These are phyloP conservation scores for Mycena capillaripes DNA, from an alignment of 768 basidiomycete species.

Conservation along the genomic window DNA sequence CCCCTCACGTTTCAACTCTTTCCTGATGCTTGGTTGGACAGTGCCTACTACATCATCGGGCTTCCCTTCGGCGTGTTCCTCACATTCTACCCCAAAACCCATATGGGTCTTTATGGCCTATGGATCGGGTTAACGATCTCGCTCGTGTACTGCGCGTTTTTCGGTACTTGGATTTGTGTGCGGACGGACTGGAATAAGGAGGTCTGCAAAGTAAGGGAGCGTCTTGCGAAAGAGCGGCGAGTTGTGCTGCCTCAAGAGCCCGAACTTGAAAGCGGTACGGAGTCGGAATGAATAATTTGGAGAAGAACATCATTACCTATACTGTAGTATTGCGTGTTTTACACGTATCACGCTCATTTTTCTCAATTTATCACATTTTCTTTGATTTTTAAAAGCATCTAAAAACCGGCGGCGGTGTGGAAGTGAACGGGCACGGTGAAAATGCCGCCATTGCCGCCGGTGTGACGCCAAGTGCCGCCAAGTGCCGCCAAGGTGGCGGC, in stretches of 20 bases:
- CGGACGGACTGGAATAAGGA: not conserved
- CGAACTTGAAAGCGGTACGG: too few species aligned
- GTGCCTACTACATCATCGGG: not conserved
- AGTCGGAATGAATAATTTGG: too few species aligned
- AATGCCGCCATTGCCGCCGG: too few species aligned
- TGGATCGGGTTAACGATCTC: not conserved
- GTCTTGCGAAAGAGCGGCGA: not conserved
- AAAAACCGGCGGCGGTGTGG: too few species aligned
- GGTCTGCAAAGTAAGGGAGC: not conserved
- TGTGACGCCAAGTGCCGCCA: too few species aligned
- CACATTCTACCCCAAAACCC: not conserved
- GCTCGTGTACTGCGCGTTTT: not conserved
- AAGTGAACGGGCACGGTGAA: too few species aligned
- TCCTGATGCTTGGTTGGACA: not conserved
- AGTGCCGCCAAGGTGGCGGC: too few species aligned
- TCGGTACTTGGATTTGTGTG: not conserved
- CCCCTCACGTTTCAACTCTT: not conserved
- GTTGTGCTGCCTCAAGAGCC: not conserved
- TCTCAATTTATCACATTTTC: too few species aligned
- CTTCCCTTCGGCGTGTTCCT: not conserved
- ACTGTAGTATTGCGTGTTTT: too few species aligned
- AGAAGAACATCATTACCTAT: too few species aligned
- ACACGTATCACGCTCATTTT: too few species aligned
- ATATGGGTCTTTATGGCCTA: not conserved
- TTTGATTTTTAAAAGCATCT: too few species aligned